Percentiles rank a stretch among this genome's conserved stretches.
Evolutionary conservation across 352 stramenopile species (phyloP).

Genomic region (Globisporangium middletonii): DNA sequence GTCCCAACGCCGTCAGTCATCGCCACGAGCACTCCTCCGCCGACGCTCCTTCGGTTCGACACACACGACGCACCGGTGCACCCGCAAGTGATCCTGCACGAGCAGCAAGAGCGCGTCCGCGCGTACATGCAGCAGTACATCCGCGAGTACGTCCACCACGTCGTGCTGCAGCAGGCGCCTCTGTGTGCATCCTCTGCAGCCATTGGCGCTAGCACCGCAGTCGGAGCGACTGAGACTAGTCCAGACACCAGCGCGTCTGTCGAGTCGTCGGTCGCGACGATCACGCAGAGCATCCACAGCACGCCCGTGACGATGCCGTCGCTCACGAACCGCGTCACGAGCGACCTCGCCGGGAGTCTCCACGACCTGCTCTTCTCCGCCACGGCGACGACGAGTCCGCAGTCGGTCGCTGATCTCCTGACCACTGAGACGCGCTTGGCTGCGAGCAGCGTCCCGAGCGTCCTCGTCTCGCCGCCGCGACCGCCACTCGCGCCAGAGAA

Average conservation of each 20-base stretch:
- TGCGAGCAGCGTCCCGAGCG: constrained; percentile 3
- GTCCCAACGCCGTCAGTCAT: neutral
- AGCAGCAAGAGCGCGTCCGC: constrained; percentile 46
- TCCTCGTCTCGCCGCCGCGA: constrained; percentile 5
- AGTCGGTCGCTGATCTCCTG: constrained; percentile 48
- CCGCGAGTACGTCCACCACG: constrained; percentile 50
- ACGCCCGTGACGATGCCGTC: constrained; percentile 53
- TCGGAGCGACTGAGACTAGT: neutral
- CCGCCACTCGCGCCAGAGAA: constrained; percentile 8
- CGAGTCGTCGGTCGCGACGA: constrained; percentile 7
- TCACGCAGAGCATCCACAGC: constrained; percentile 33
- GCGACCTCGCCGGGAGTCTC: constrained; percentile 40
- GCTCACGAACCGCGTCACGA: constrained; percentile 28
- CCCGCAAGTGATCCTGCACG: constrained; percentile 33
- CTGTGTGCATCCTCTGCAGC: constrained; percentile 7
- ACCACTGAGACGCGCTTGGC: constrained; percentile 7
- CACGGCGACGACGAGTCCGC: constrained; percentile 53
- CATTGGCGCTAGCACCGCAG: neutral
- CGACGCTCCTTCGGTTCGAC: constrained; percentile 40
- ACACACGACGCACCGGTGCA: constrained; percentile 34
- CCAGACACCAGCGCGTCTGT: neutral
- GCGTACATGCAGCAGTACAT: constrained; percentile 60
- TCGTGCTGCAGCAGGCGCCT: constrained; percentile 26
- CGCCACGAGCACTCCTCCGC: neutral
- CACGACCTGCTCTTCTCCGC: constrained; percentile 56